Evolutionary conservation across 352 stramenopile species (phyloP), one percentile per base, ranked within the genome.

Genomic region (Phytophthora pisi): DNA sequence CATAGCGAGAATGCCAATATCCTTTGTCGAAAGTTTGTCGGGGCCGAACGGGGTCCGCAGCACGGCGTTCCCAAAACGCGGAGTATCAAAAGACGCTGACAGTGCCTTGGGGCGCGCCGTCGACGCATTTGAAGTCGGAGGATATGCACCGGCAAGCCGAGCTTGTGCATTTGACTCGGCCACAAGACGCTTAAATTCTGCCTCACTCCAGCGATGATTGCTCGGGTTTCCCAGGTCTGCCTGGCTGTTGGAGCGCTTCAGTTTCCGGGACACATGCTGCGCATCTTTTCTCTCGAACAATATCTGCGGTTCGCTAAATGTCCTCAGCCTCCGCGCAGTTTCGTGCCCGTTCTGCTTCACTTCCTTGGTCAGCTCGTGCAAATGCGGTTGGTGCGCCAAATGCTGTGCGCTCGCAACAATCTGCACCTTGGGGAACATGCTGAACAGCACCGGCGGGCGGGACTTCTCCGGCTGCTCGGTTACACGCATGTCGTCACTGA

Each of bases 391-490:
- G 24, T 93, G 85, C 0, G 79, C 83, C 9, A 93, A 74, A 57
- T 93, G 87, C 66, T 95, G 87, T 2, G 88, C 85, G 23, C 83
- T 92, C 9, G 85, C 73, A 26, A 93, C 85, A 50, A 96, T 94
- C 53, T 93, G 84, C 8, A 94, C 88, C 57, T 91, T 94, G 0
- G 88, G 88, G 26, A 96, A 96, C 82, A 96, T 93, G 47, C 75
- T 84, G 61, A 93, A 96, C 10, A 95, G 65, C 31, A 76, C 62
- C 1, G 79, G 61, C 0, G 81, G 68, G n/a, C 86, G 74, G 13
- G 65, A 73, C 49, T 88, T 90, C 47, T 93, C 83, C 1, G 72
- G 66, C 40, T 86, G 75, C 31, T 91, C 82, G 30, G 54, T 90
- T 24, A 78, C 68, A 15, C 70, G 72, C 30, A 83, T 74, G 28